Evolutionary conservation across 768 basidiomycete genomes (phyloP).

Genomic region (Russula griseocarnosa): DNA sequence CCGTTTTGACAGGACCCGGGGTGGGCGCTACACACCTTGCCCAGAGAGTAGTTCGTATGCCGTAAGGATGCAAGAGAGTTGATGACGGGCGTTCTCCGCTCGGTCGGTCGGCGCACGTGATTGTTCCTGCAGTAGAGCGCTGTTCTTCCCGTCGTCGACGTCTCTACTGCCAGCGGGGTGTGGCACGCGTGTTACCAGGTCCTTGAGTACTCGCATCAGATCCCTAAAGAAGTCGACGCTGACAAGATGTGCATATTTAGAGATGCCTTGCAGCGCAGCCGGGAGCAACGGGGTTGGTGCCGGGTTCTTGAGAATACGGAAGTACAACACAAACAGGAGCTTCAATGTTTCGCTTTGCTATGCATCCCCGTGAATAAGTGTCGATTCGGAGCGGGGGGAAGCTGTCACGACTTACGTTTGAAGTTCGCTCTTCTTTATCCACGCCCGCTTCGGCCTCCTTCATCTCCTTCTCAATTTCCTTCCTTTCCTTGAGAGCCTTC

Average conservation of each 20-base stretch:
- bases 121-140: constrained; percentile 11
- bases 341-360: constrained; percentile 99
- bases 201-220: constrained; percentile 80
- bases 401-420: constrained; percentile 53
- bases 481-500: constrained; percentile 80
- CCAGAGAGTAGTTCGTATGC: constrained; percentile 97
- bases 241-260: constrained; percentile 91
- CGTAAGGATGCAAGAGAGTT: constrained; percentile 84
- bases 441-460: constrained; percentile 92
- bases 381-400: constrained; percentile 11
- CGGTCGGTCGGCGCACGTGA: constrained; percentile 25
- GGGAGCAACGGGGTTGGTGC: constrained; percentile 74
- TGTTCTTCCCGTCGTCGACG: constrained; percentile 28
- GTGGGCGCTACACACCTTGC: constrained; percentile 58
- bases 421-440: constrained; percentile 83
- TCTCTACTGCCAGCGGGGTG: constrained; percentile 37
- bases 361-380: constrained; percentile 12
- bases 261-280: constrained; percentile 85
- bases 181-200: constrained; percentile 55
- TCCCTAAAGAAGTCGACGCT: constrained; percentile 99
- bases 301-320: constrained; percentile 88
- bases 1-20: constrained; percentile 1
- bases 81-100: constrained; percentile 48
- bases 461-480: constrained; percentile 88
- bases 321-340: constrained; percentile 94